Evolutionary conservation across 1,284 basidiomycete species (phyloP), one percentile per base, ranked within the genome.

Genomic region (Naganishia sp.): DNA sequence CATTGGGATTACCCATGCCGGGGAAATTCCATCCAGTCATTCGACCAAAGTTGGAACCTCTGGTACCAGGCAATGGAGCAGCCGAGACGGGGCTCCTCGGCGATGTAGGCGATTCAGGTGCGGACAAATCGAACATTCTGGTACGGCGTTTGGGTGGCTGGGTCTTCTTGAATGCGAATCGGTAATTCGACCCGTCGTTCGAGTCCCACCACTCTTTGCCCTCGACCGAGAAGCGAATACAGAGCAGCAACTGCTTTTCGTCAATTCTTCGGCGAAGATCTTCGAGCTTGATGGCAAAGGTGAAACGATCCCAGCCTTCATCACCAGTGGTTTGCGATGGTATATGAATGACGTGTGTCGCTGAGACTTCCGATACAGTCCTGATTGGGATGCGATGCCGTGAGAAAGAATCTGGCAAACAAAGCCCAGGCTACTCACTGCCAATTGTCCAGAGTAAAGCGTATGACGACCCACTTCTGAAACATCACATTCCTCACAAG

Each of bases 241-340:
- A 90, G 23, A 91, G 80, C 77, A 83, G 86, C 52, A 93, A 77
- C 15, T 84, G 85, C 42, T 88, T 83, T 9, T 86, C 84, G 43
- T 84, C 82, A n/a, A 94, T 81, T 67, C 84, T 85, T 50, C 83
- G 81, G 57, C 85, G 84, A 73, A 90, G 88, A 72, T 91, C 89
- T 69, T 89, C 88, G 39, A 94, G 83, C 61, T 84, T 86, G 74
- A 94, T 86, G 5, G 74, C 71, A 70, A 82, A 82, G 62, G 74
- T 73, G 76, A 83, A 82, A 43, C 81, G 73, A 69, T 82, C 82
- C 81, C 81, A 82, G 11, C 78, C 77, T 68, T 80, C 74, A 64
- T 78, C 77, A 7, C 76, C 75, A 17, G 77, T 76, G 13, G 77
- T 77, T 21, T 72, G 68, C 23, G 76, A 62, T 1, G 80, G 77